Evolutionary conservation across 2,329 filamentous ascomycete species (phyloP).

Genomic region (Fusarium tanahbumbuense): DNA sequence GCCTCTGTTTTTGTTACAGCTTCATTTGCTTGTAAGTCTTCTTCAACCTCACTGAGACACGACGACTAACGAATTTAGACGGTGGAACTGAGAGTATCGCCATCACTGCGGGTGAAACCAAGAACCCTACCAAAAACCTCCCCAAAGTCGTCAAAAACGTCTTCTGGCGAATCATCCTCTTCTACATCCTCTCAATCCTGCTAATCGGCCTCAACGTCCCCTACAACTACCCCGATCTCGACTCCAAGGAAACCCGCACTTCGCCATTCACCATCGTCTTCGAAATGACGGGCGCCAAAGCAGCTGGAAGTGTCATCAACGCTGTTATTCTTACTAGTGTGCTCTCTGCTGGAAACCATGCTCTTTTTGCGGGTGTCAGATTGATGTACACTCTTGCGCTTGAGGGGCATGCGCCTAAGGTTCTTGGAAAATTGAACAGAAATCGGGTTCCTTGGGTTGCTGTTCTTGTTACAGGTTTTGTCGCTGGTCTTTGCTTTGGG

Average conservation of each 20-base stretch:
- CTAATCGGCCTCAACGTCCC: slow-evolving; percentile 68
- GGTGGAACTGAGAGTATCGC: slow-evolving; percentile 72
- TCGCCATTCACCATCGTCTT: slow-evolving; percentile 69
- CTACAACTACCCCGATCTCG: slow-evolving; percentile 58
- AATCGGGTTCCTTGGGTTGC: slow-evolving; percentile 55
- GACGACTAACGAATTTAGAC: slow-evolving; percentile 35
- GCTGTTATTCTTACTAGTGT: slow-evolving; percentile 62
- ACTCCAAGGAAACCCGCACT: slow-evolving; percentile 50
- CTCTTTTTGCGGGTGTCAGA: slow-evolving; percentile 51
- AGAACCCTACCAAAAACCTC: slow-evolving; percentile 69
- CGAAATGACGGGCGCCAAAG: slow-evolving; percentile 63
- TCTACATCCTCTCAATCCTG: slow-evolving; percentile 57
- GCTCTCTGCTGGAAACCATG: slow-evolving; percentile 54
- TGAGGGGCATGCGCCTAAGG: slow-evolving; percentile 64
- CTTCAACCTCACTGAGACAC: background rate
- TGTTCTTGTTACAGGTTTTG: slow-evolving; percentile 63
- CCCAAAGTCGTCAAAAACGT: slow-evolving; percentile 74
- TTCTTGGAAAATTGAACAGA: slow-evolving; percentile 59
- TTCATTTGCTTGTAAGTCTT: slow-evolving; percentile 66
- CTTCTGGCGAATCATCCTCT: slow-evolving; percentile 71
- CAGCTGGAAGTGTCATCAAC: slow-evolving; percentile 67
- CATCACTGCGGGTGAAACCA: slow-evolving; percentile 74
- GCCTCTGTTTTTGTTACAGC: slow-evolving; percentile 67
- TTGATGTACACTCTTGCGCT: slow-evolving; percentile 53
- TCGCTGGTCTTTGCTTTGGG: slow-evolving; percentile 72